Conservation (phyloP, 2,329 filamentous ascomycete genomes). For the Botryotinia calthae region DNA sequence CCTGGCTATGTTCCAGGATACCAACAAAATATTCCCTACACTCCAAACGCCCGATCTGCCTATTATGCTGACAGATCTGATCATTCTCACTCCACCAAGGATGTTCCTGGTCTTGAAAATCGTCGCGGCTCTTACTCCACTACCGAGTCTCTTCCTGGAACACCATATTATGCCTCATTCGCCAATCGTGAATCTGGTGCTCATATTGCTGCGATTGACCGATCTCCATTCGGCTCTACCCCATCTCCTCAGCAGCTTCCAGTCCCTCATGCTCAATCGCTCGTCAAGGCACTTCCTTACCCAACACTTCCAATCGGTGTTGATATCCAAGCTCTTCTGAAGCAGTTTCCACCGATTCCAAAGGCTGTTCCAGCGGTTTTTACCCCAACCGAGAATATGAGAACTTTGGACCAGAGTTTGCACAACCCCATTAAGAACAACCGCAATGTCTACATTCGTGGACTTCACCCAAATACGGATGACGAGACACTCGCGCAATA, state of each 20-base stretch:
- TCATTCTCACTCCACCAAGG: conserved; percentile 34
- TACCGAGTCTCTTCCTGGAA: conserved; percentile 63
- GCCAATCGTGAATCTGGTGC: conserved; percentile 59
- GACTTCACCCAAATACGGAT: conserved; percentile 90
- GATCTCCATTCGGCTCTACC: conserved; percentile 61
- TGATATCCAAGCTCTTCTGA: conserved; percentile 61
- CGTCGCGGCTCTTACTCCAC: conserved; percentile 67
- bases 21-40: conserved; percentile 36
- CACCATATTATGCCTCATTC: conserved; percentile 60
- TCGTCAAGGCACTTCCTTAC: conserved; percentile 36
- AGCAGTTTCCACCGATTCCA: conserved; percentile 79
- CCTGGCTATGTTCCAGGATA: conserved; percentile 38
- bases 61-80: conserved; percentile 38
- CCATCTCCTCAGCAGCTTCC: conserved; percentile 62
- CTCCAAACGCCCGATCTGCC: conserved; percentile 31
- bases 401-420: conserved; percentile 89
- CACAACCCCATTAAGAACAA: conserved; percentile 90
- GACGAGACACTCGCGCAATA: conserved; percentile 84
- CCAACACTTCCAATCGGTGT: conserved; percentile 36
- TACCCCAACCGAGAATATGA: conserved; percentile 78
- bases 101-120: conserved; percentile 62
- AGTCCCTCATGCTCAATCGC: conserved; percentile 41
- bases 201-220: conserved; percentile 58
- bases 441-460: conserved; percentile 97
- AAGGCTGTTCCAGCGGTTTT: conserved; percentile 86